Evolutionary conservation across 192 early-diverging fungal genomes (phyloP).

Genomic region (Coemansia erecta): DNA sequence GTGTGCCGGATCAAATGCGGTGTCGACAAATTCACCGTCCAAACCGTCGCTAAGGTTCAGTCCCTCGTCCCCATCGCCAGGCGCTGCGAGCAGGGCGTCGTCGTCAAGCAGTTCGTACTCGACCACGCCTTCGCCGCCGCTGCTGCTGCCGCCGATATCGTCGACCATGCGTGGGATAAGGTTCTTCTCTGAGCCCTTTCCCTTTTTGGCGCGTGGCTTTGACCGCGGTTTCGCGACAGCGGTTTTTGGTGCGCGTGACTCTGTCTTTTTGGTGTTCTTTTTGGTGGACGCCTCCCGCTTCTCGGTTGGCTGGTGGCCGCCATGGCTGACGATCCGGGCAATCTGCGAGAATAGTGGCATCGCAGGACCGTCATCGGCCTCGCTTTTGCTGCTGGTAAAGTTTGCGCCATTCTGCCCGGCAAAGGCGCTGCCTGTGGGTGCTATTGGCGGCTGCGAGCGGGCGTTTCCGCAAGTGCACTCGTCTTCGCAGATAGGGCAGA

Average conservation of each 20-base stretch:
- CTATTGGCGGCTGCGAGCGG: background rate
- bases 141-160: constrained; percentile 17
- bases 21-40: background rate
- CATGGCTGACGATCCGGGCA: constrained; percentile 17
- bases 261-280: constrained; percentile 6
- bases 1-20: background rate
- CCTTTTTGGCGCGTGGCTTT: constrained; percentile 24
- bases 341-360: constrained; percentile 42
- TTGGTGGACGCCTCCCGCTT: background rate
- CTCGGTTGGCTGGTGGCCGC: background rate
- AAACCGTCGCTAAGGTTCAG: background rate
- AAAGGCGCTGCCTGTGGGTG: background rate
- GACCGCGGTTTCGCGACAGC: constrained; percentile 2
- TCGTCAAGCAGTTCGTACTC: constrained; percentile 7
- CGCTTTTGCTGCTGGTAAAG: background rate
- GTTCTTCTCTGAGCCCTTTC: constrained; percentile 23
- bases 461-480: constrained; percentile 42
- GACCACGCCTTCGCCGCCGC: background rate
- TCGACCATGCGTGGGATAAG: constrained; percentile 35
- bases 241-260: constrained; percentile 12
- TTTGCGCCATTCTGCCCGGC: background rate
- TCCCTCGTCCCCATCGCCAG: background rate
- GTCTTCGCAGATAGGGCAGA: constrained; percentile 52
- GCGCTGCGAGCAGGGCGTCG: background rate
- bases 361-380: constrained; percentile 6